phyloP scores from a whole-genome alignment of 2,329 filamentous ascomycete genomes.

The Claviceps sp. region DNA sequence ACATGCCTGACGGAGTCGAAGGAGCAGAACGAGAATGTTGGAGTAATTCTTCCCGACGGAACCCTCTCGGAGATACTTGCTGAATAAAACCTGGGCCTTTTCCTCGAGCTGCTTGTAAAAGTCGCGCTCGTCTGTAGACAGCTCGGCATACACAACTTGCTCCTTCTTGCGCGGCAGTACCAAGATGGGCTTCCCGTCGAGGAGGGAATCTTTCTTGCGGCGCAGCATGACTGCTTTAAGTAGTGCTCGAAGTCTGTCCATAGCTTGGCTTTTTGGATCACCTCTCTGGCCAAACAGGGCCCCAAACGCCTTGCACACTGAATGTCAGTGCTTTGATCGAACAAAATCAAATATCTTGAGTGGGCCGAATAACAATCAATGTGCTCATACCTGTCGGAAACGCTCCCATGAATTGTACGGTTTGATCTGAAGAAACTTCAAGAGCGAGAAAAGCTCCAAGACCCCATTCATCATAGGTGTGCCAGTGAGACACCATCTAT shows the following conservation, averaged over 20 bases:
- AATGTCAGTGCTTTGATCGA: conserved; percentile 5
- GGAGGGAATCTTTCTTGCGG: conserved; percentile 64
- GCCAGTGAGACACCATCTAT: conserved; percentile 69
- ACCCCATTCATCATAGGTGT: conserved; percentile 85
- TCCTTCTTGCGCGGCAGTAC: conserved; percentile 64
- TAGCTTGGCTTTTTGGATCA: conserved; percentile 46
- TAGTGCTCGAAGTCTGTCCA: conserved; percentile 59
- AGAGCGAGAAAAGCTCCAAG: conserved; percentile 61
- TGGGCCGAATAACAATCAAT: neutral
- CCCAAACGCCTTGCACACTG: conserved; percentile 24
- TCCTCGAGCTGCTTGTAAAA: conserved; percentile 66
- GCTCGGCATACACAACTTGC: conserved; percentile 60
- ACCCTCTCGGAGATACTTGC: conserved; percentile 57
- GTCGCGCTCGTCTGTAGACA: conserved; percentile 58
- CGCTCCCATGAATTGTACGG: conserved; percentile 54
- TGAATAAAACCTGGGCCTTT: conserved; percentile 57
- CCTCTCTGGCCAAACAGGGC: conserved; percentile 21
- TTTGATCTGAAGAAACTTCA: conserved; percentile 63
- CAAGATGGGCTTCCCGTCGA: conserved; percentile 72
- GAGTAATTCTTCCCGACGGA: conserved; percentile 60
- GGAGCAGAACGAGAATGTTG: conserved; percentile 65
- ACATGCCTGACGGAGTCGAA: conserved; percentile 67
- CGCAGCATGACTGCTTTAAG: conserved; percentile 72
- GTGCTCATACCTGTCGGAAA: conserved; percentile 41
- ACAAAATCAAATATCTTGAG: neutral